Evolutionary conservation across 495 filamentous ascomycete genomes (phyloP).

Genomic region (Penicillium samsonianum): DNA sequence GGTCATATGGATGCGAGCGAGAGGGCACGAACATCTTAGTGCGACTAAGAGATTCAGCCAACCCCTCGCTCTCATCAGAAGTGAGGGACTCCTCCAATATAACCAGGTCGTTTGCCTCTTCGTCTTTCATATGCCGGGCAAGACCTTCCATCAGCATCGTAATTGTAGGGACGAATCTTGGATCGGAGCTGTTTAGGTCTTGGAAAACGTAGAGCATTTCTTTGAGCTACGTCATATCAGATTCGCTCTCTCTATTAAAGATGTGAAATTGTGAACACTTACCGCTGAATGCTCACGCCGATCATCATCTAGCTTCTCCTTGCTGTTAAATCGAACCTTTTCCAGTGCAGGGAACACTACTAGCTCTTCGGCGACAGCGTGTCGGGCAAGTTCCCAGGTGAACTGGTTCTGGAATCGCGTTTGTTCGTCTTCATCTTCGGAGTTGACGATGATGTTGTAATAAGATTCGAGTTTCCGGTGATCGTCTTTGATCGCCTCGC

Average conservation of each 20-base stretch:
- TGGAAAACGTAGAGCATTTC: constrained; percentile 62
- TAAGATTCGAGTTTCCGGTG: constrained; percentile 60
- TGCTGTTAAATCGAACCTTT: constrained; percentile 54
- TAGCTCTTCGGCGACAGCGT: constrained; percentile 64
- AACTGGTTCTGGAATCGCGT: constrained; percentile 63
- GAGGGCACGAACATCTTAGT: constrained; percentile 65
- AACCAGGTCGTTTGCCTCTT: constrained; percentile 56
- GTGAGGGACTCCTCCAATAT: constrained; percentile 52
- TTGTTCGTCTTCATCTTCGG: constrained; percentile 52
- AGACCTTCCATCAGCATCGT: constrained; percentile 54
- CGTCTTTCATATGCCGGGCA: constrained; percentile 56
- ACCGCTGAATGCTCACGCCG: constrained; percentile 57
- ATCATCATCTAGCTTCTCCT: constrained; percentile 55
- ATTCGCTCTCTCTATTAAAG: neutral
- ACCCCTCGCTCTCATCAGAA: constrained; percentile 35
- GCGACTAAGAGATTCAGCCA: constrained; percentile 55
- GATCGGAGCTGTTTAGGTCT: constrained; percentile 43
- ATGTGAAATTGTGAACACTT: constrained; percentile 3
- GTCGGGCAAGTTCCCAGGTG: constrained; percentile 68
- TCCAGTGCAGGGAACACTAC: constrained; percentile 68
- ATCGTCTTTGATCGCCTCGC: constrained; percentile 44
- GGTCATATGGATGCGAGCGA: constrained; percentile 51
- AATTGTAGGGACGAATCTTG: constrained; percentile 54
- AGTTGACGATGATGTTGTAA: constrained; percentile 54
- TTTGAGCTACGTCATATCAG: constrained; percentile 52